These are phyloP conservation scores for Fabrea salina DNA, from an alignment of 169 alveolate genomes.

Conservation along the genomic window DNA sequence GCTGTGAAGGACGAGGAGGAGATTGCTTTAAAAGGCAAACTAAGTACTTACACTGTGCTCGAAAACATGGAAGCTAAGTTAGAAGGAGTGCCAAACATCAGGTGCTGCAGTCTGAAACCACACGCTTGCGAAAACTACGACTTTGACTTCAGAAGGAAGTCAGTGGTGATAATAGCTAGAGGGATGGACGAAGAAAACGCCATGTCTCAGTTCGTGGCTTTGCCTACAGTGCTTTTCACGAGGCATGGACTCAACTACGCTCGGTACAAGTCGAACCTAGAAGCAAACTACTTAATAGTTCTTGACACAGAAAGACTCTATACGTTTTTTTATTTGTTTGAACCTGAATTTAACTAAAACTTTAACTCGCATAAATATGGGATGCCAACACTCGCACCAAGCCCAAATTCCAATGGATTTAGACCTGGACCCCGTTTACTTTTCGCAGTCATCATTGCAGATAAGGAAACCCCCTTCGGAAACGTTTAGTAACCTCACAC, in stretches of 20 bases:
- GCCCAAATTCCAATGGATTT: too few relatives aligned
- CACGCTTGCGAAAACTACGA: constrained; percentile 35
- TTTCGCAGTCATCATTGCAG: too few relatives aligned
- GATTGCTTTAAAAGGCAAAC: not conserved
- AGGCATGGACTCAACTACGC: not conserved
- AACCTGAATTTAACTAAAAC: not conserved
- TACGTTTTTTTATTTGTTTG: constrained; percentile 3
- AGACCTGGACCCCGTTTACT: too few relatives aligned
- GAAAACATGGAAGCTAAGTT: not conserved
- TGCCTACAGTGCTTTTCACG: constrained; percentile 25
- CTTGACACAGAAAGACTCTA: not conserved
- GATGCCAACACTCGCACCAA: too few relatives aligned
- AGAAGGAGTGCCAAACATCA: not conserved
- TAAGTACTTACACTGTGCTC: not conserved
- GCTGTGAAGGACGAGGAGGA: not conserved
- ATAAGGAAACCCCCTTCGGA: too few relatives aligned
- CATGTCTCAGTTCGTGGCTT: not conserved
- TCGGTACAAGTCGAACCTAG: constrained; percentile 4
- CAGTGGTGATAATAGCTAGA: not conserved
- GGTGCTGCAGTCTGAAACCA: constrained; percentile 19
- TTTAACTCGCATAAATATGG: too few relatives aligned
- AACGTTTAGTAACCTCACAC: too few relatives aligned
- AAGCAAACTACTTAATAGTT: not conserved
- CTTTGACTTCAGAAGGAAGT: not conserved
- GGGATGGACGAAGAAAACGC: constrained; percentile 15